phyloP scores from a whole-genome alignment of 2,329 filamentous ascomycete species.

The Arthrobotrys conoides region DNA sequence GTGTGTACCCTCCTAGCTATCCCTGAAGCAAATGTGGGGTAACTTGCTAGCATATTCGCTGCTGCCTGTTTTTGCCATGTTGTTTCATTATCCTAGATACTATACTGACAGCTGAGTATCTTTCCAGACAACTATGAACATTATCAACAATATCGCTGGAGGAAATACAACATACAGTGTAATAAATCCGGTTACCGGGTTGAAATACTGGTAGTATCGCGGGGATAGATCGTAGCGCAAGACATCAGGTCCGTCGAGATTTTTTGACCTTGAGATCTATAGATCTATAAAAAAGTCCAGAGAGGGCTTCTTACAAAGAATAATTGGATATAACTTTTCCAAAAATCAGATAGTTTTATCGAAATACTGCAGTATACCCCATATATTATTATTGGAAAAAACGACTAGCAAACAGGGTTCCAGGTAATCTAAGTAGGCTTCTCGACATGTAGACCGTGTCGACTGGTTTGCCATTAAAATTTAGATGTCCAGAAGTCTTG shows the following conservation, averaged over 20 bases:
- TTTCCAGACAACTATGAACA: slow-evolving; percentile 34
- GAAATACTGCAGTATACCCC: no score
- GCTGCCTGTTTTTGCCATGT: slow-evolving; percentile 13
- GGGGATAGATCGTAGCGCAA: neutral
- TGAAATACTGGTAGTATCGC: slow-evolving; percentile 16
- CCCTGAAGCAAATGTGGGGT: slow-evolving; percentile 8
- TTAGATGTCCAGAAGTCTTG: neutral
- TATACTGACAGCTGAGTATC: neutral
- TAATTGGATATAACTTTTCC: no score
- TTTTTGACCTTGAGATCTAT: no score
- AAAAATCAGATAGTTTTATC: no score
- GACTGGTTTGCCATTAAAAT: neutral
- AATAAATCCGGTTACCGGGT: slow-evolving; percentile 29
- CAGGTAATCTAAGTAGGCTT: no score
- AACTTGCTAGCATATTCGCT: neutral
- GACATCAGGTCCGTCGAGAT: no score
- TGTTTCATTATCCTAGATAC: neutral
- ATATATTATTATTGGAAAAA: no score
- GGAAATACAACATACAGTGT: slow-evolving; percentile 31
- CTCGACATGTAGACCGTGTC: no score
- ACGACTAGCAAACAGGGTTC: no score
- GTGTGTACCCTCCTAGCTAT: slow-evolving; percentile 23
- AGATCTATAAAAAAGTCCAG: neutral
- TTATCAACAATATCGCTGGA: slow-evolving; percentile 38
- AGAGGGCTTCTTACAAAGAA: no score